phyloP scores from a whole-genome alignment of 108 stramenopile species.

The Schizochytrium sp. region DNA sequence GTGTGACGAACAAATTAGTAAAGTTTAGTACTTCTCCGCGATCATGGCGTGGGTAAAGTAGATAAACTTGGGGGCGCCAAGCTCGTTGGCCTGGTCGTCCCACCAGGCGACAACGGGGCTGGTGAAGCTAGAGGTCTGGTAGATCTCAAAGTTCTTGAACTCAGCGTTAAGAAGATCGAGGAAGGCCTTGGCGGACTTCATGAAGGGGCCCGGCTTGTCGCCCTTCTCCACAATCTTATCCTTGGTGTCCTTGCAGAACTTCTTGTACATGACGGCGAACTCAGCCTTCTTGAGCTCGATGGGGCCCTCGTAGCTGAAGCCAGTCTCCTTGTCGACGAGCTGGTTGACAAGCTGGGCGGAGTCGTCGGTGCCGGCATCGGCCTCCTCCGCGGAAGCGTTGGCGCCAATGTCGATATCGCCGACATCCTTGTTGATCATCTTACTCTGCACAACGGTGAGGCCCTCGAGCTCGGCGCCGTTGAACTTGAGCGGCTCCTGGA shows the following conservation, averaged over 20 bases:
- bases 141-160: conserved; percentile 20
- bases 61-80: conserved; percentile 17
- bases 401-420: conserved; percentile 1
- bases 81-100: conserved; percentile 10
- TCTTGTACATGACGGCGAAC: conserved; percentile 15
- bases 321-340: conserved; percentile 9
- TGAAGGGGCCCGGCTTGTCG: neutral
- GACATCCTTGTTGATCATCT: neutral
- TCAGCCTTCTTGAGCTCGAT: conserved; percentile 8
- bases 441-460: neutral
- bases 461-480: neutral
- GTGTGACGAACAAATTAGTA: too few species aligned
- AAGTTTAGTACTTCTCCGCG: conserved; percentile 11
- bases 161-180: neutral
- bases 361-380: neutral
- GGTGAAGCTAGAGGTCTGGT: neutral
- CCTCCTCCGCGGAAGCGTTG: neutral
- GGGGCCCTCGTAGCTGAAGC: conserved; percentile 18
- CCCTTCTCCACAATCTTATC: conserved; percentile 7
- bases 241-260: neutral
- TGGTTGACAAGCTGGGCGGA: neutral
- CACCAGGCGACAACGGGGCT: neutral
- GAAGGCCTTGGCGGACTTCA: neutral
- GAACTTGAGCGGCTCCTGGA: conserved; percentile 8
- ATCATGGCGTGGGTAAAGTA: conserved; percentile 16